Evolutionary conservation across 331 rosid genomes (phyloP), one percentile per base, ranked within the genome.

Genomic region (Ulmus americana): DNA sequence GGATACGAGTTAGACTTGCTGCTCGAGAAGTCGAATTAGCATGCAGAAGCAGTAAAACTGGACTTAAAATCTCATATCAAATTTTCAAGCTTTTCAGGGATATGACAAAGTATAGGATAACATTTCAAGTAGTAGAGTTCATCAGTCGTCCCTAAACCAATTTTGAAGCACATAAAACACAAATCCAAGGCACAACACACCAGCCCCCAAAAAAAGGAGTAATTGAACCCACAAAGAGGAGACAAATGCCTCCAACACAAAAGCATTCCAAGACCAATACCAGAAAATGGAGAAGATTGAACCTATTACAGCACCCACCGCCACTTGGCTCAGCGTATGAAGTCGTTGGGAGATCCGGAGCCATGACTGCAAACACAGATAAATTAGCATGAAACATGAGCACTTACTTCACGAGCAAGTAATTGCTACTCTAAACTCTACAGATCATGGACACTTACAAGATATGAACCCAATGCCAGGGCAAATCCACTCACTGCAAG

Each of bases 301-400:
- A 8, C 98, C 98, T 6, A 86, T 35, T 14, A 69, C 48, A 61
- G 90, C 95, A 55, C 98, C 98, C 18, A 83, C 95, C 11, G 73
- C 63, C 74, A 92, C 95, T 76, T 92, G 98, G 80, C 81, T 79
- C 35, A 58, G 44, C 1, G 98, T 85, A 71, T 92, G 98, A 67
- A 82, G 86, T 42, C 63, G 85, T 41, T 85, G 95, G 0, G 95
- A 89, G 51, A 92, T 86, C 67, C 97, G 82, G 54, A 92, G 73
- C 91, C 95, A 92, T 8, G 95, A 63, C 98, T 92, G 86, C 62
- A 74, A 69, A 67, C 51, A 76, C 39, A 53, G 39, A 64, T 22
- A 28, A 28, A 28, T 28, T 28, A 28, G 35, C 35, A 28, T 0
- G 35, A 28, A 28, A 28, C 35, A 28, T 28, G 35, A 28, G 35